Evolutionary conservation across 352 stramenopile species (phyloP).

Genomic region (Phytophthora crassamura): DNA sequence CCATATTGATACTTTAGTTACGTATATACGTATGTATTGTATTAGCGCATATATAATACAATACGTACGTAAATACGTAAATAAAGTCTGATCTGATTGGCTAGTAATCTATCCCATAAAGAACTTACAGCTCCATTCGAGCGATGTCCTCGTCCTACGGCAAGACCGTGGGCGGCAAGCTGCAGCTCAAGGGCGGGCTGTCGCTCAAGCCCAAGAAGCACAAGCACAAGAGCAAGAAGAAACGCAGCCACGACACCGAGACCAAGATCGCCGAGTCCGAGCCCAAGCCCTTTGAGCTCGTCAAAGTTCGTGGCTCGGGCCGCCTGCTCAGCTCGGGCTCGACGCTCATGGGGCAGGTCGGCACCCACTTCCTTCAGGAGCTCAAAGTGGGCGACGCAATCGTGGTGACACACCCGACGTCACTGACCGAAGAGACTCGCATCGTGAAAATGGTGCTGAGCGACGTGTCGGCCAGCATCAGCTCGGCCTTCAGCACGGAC

Average conservation of each 20-base stretch:
- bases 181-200: slow-evolving; percentile 86
- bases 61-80: too few species aligned
- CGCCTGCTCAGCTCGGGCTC: slow-evolving; percentile 89
- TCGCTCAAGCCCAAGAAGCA: slow-evolving; percentile 71
- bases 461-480: slow-evolving; percentile 87
- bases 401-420: slow-evolving; percentile 90
- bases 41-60: too few species aligned
- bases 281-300: slow-evolving; percentile 67
- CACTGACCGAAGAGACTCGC: slow-evolving; percentile 85
- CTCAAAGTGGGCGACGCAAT: slow-evolving; percentile 85
- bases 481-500: slow-evolving; percentile 89
- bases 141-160: slow-evolving; percentile 44
- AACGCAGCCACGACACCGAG: slow-evolving; percentile 28
- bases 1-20: too few species aligned
- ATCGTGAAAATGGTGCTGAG: slow-evolving; percentile 92
- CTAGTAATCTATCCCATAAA: too few species aligned
- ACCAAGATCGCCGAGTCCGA: slow-evolving; percentile 24
- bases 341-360: slow-evolving; percentile 85
- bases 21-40: too few species aligned
- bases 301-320: slow-evolving; percentile 78
- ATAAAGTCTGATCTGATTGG: too few species aligned
- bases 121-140: too few species aligned
- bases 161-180: slow-evolving; percentile 80
- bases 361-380: slow-evolving; percentile 86
- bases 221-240: slow-evolving; percentile 61